Evolutionary conservation across 768 basidiomycete genomes (phyloP).

Genomic region (Crepidotus variabilis): DNA sequence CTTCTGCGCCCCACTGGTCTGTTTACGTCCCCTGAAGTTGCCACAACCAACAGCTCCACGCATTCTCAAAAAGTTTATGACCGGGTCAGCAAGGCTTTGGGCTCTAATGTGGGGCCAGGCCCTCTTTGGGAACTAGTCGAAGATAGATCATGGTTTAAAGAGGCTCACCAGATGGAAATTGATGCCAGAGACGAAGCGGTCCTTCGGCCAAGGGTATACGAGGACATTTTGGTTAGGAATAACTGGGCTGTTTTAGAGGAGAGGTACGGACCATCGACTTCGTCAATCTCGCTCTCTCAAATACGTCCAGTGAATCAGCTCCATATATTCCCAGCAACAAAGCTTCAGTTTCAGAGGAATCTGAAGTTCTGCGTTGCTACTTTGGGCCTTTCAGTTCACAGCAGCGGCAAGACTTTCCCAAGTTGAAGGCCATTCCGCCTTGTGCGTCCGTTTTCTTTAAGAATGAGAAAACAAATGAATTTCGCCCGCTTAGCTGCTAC

Average conservation of each 20-base stretch:
- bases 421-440: conserved; percentile 56
- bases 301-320: conserved; percentile 45
- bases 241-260: conserved; percentile 43
- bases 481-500: conserved; percentile 46
- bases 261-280: conserved; percentile 38
- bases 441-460: conserved; percentile 35
- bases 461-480: neutral
- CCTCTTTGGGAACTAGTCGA: conserved; percentile 79
- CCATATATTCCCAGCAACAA: conserved; percentile 58
- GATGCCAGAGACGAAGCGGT: conserved; percentile 42
- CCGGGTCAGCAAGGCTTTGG: conserved; percentile 68
- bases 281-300: conserved; percentile 4
- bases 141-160: conserved; percentile 77
- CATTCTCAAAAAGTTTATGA: conserved; percentile 42
- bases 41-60: conserved; percentile 56
- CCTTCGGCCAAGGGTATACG: conserved; percentile 59
- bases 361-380: conserved; percentile 49
- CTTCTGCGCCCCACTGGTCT: conserved; percentile 45
- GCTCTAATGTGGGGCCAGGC: conserved; percentile 70
- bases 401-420: conserved; percentile 39
- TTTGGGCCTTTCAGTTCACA: conserved; percentile 66
- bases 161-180: conserved; percentile 33
- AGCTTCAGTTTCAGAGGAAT: conserved; percentile 46
- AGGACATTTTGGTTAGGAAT: conserved; percentile 34
- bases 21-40: conserved; percentile 39